Percentiles rank a stretch among this genome's conserved stretches.
phyloP scores from a whole-genome alignment of 2,329 filamentous ascomycete species.

The Malbranchea zuffiana region DNA sequence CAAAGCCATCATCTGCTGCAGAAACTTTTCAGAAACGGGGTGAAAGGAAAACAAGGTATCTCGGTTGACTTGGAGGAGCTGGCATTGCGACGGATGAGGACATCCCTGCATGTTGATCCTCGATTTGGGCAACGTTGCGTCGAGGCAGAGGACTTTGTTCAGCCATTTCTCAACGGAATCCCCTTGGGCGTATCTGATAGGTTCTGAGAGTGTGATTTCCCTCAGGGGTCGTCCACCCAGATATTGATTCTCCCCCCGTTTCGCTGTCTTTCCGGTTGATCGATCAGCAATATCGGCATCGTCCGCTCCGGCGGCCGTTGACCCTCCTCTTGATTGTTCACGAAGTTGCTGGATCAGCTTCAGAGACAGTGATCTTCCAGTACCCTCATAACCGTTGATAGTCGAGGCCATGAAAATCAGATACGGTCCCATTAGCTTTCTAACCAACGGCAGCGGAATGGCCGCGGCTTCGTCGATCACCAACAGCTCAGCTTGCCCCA shows the following conservation, averaged over 20 bases:
- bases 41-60: slow-evolving; percentile 98
- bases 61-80: slow-evolving; percentile 87
- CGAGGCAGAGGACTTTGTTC: slow-evolving; percentile 84
- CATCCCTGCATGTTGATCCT: slow-evolving; percentile 64
- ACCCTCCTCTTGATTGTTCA: slow-evolving; percentile 68
- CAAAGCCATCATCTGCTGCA: slow-evolving; percentile 95
- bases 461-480: slow-evolving; percentile 97
- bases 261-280: slow-evolving; percentile 61
- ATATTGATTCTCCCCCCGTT: slow-evolving; percentile 49
- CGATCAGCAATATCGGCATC: slow-evolving; percentile 64
- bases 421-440: slow-evolving; percentile 92
- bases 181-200: slow-evolving; percentile 85
- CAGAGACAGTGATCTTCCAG: slow-evolving; percentile 82
- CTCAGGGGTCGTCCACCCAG: slow-evolving; percentile 66
- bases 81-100: slow-evolving; percentile 81
- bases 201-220: slow-evolving; percentile 86
- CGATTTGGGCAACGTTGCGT: slow-evolving; percentile 75
- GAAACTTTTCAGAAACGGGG: slow-evolving; percentile 88
- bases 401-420: slow-evolving; percentile 98
- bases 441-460: slow-evolving; percentile 82
- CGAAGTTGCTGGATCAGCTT: slow-evolving; percentile 96
- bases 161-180: slow-evolving; percentile 94
- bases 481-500: slow-evolving; percentile 87
- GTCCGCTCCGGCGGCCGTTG: slow-evolving; percentile 41
- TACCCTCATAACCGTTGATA: slow-evolving; percentile 97